phyloP scores from a whole-genome alignment of 2,329 filamentous ascomycete species.

The Diaporthe longicolla region DNA sequence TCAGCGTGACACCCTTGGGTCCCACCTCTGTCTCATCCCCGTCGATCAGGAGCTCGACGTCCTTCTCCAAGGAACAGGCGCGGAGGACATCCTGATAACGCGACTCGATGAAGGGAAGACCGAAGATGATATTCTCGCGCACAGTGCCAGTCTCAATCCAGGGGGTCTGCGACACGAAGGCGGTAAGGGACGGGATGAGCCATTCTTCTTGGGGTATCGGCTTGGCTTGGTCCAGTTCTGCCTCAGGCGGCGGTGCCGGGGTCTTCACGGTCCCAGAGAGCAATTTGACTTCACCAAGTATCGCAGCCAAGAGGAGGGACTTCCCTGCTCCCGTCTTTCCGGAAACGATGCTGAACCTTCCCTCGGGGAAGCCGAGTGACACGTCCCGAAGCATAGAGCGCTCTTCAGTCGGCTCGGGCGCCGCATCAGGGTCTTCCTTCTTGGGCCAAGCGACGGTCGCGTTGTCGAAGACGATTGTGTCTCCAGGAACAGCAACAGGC shows the following conservation, averaged over 20 bases:
- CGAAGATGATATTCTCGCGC: constrained; percentile 62
- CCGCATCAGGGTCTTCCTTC: constrained; percentile 46
- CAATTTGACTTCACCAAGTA: constrained; percentile 57
- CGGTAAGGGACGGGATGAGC: constrained; percentile 56
- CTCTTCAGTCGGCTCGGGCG: constrained; percentile 43
- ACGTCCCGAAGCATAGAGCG: constrained; percentile 53
- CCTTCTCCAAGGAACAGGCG: constrained; percentile 60
- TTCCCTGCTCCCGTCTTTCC: constrained; percentile 58
- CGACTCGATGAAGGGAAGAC: constrained; percentile 54
- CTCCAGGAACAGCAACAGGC: constrained; percentile 46
- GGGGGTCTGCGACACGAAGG: constrained; percentile 62
- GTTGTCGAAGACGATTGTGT: constrained; percentile 49
- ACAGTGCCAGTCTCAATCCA: constrained; percentile 64
- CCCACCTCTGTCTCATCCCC: constrained; percentile 61
- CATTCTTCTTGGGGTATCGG: constrained; percentile 48
- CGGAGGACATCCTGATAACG: constrained; percentile 62
- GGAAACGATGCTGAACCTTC: constrained; percentile 54
- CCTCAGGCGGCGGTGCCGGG: constrained; percentile 46
- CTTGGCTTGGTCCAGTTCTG: constrained; percentile 44
- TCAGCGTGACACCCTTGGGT: constrained; percentile 59
- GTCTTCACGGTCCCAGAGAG: constrained; percentile 51
- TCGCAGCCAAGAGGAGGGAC: constrained; percentile 55
- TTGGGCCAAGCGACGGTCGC: constrained; percentile 54
- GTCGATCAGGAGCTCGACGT: constrained; percentile 58
- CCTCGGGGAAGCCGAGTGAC: constrained; percentile 52